Evolutionary conservation across 2,329 filamentous ascomycete species (phyloP), one percentile per base, ranked within the genome.

Genomic region (Nigrospora osmanthi): DNA sequence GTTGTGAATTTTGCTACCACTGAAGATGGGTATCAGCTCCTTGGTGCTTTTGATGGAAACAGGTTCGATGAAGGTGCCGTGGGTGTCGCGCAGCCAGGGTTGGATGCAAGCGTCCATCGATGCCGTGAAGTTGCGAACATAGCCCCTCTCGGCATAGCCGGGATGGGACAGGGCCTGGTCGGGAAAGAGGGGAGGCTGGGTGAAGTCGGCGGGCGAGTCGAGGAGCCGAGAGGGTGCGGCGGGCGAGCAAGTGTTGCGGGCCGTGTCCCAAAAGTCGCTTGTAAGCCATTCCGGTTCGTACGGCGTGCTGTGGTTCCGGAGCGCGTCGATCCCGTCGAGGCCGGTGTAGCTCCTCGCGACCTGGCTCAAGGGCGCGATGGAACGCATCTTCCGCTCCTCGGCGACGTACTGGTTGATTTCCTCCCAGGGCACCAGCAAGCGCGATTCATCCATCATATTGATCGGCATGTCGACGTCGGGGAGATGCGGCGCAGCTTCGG

Each of bases 11-110:
- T 82, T 82, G 56, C 70, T 78, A 45, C 78, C 78, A 49, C 75
- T 68, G 51, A 82, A 81, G 3, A 81, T 63, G 1, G 78, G 78
- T 12, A 81, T 59, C 12, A 81, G 65, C 51, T 75, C 71, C 41
- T 67, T 67, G 15, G 70, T 72, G 17, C 70, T 71, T 13, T 69
- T 61, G 44, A 76, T 65, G 39, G 65, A 71, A 23, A 73, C 61
- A 23, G 74, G 67, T 46, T 75, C 70, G 54, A 74, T 67, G 15
- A 81, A 68, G 41, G 78, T 73, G 23, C 76, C 75, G 55, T 82
- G 78, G 47, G 67, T 52, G 9, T 52, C 58, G 15, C 64, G 62
- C 16, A 69, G 53, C 48, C 68, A 65, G 14, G 76, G 76, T 16
- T 78, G 76, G 7, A 71, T 68, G 55, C 76, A 81, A 1, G 77